Base-by-base conservation (phyloP, 257 asterid species). In the Scutellaria minor region DNA sequence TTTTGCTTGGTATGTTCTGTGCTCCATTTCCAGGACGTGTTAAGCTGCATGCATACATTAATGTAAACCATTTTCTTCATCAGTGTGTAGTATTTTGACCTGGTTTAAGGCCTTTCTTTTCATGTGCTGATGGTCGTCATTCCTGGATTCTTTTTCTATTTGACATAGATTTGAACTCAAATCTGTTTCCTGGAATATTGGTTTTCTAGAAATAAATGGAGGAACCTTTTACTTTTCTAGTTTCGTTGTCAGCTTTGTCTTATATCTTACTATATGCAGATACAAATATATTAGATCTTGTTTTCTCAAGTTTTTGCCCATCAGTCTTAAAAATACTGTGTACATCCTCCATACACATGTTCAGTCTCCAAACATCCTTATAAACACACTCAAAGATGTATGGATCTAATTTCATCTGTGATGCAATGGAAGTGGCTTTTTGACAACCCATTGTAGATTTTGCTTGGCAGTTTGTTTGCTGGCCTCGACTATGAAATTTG, bases 151-250 rank as follows among this genome's bases (percentile, higher is more conserved):
- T 12, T n/a, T 18, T 51, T 18, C 18, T 52, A 9, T 11, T 40
- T 13, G 50, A 8, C 53, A 6, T 45, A 47, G 45, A 55, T 40
- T 24, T 20, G 74, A 67, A 68, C 7, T 68, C 53, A 59, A 67
- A 52, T 7, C 6, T 24, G 15, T 0, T 55, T 41, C 12, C 15
- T 56, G 56, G 41, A 69, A 57, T 39, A 53, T 52, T 6, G 7
- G 57, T 56, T 37, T 66, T 24, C n/a, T 31, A 46, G 11, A 11
- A 66, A 37, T 9, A 75, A 57, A 18, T 42, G 66, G 64, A 8
- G 20, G 42, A 39, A 51, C 27, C 7, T 68, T 69, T 6, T 35
- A 62, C 67, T 57, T 56, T 8, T 47, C 12, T 41, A 22, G 24
- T 53, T 9, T 41, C 58, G 10, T 51, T 11, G 8, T 8, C 15